These are phyloP conservation scores for Cardamine resedifolia DNA, from an alignment of 345 rosid species.

Conservation along the genomic window DNA sequence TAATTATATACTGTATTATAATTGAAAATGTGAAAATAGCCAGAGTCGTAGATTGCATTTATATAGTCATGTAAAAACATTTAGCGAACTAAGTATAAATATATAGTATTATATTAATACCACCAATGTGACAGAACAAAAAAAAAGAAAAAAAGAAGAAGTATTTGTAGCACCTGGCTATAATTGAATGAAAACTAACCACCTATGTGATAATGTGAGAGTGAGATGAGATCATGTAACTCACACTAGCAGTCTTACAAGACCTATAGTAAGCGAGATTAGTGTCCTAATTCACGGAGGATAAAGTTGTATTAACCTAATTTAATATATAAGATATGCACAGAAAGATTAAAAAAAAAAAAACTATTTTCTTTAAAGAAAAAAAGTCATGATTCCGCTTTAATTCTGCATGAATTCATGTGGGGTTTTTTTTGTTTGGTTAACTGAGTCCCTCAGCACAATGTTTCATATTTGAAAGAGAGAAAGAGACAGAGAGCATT, in stretches of 20 bases:
- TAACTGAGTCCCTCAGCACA: slow-evolving; percentile 11
- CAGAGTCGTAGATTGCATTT: not conserved
- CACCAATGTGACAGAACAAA: not conserved
- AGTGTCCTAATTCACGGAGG: slow-evolving; percentile 40
- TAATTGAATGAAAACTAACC: not conserved
- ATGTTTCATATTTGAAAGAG: slow-evolving; percentile 11
- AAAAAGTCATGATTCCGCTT: slow-evolving; percentile 26
- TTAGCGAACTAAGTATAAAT: not conserved
- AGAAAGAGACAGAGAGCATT: slow-evolving; percentile 19
- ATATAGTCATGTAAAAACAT: not conserved
- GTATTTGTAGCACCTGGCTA: not conserved
- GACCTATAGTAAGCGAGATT: slow-evolving; percentile 30
- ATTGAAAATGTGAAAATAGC: not conserved
- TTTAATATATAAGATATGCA: not conserved
- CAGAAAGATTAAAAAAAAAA: not conserved
- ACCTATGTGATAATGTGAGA: not conserved
- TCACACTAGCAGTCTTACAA: slow-evolving; percentile 1
- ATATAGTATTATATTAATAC: not conserved
- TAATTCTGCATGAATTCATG: slow-evolving; percentile 36
- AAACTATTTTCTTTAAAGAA: not conserved
- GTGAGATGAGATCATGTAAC: slow-evolving; percentile 3
- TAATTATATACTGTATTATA: not conserved
- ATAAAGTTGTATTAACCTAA: slow-evolving; percentile 22
- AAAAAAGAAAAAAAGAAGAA: not conserved
- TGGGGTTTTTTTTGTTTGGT: not conserved